A percentile compares a stretch with the other conserved stretches of the same genome.
These are phyloP conservation scores for Seminavis robusta DNA, from an alignment of 108 stramenopile genomes.

Conservation along the genomic window DNA sequence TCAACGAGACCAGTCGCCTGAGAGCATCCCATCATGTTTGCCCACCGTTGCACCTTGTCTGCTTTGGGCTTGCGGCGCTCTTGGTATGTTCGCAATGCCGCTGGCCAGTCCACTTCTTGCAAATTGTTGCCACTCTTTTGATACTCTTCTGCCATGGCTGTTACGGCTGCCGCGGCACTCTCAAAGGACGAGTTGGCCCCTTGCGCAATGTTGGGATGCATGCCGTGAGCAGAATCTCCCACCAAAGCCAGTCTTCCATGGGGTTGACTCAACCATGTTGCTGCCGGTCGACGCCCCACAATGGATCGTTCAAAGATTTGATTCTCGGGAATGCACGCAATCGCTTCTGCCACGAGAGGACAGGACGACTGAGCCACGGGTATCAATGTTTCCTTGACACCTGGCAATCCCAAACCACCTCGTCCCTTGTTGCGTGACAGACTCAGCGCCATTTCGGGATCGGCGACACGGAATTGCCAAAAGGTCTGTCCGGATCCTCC, in stretches of 20 bases:
- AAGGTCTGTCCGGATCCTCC: background rate
- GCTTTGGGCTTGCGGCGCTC: background rate
- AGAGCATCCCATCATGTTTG: slow-evolving; percentile 1
- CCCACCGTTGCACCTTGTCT: background rate
- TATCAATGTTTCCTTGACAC: slow-evolving; percentile 1
- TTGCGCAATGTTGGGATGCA: slow-evolving; percentile 12
- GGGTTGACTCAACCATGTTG: background rate
- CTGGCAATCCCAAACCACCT: slow-evolving; percentile 8
- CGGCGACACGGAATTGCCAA: slow-evolving; percentile 7
- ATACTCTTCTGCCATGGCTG: background rate
- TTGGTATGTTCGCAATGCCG: background rate
- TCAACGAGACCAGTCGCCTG: background rate
- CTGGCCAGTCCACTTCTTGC: background rate
- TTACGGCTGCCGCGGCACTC: slow-evolving; percentile 6
- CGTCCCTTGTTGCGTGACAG: slow-evolving; percentile 2
- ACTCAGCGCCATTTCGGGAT: background rate
- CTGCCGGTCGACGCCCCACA: background rate
- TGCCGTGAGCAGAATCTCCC: slow-evolving; percentile 11
- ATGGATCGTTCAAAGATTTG: slow-evolving; percentile 6
- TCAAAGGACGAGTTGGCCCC: slow-evolving; percentile 7
- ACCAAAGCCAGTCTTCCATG: slow-evolving; percentile 3
- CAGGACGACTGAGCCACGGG: background rate
- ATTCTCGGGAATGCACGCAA: background rate
- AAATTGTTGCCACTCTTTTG: background rate
- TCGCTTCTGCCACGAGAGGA: background rate